A percentile compares a stretch with the other conserved stretches of the same genome.
phyloP scores from a whole-genome alignment of 75 land plant species.

The Pinus albicaulis region DNA sequence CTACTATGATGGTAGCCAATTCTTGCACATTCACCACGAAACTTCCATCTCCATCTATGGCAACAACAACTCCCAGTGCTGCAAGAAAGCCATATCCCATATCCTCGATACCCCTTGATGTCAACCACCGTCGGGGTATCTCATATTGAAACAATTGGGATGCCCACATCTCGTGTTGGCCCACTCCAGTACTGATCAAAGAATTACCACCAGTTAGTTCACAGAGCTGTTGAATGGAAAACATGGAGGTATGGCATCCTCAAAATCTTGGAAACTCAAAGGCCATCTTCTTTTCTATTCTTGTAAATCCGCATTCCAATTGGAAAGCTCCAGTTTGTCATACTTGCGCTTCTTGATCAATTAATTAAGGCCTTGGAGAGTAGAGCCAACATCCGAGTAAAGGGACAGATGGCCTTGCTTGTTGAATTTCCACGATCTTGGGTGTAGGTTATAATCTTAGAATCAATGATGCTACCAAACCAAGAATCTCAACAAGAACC shows the following conservation, averaged over 20 bases:
- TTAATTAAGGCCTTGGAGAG: constrained; percentile 58
- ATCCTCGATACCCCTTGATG: constrained; percentile 86
- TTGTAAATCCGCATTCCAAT: constrained; percentile 69
- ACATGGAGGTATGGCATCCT: constrained; percentile 76
- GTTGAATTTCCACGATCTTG: no score
- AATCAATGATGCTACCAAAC: no score
- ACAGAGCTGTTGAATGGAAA: constrained; percentile 74
- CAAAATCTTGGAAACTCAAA: constrained; percentile 57
- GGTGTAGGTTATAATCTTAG: no score
- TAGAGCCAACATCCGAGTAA: constrained; percentile 71
- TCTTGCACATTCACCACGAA: constrained; percentile 93
- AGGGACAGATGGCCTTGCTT: constrained; percentile 85
- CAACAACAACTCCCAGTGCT: constrained; percentile 83
- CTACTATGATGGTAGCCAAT: constrained; percentile 70
- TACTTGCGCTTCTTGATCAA: constrained; percentile 28
- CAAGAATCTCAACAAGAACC: no score
- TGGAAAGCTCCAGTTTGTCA: constrained; percentile 35
- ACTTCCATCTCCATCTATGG: constrained; percentile 94
- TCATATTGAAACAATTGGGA: constrained; percentile 83
- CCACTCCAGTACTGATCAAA: constrained; percentile 83
- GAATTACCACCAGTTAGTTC: constrained; percentile 77
- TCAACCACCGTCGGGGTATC: constrained; percentile 77
- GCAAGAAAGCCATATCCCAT: constrained; percentile 97
- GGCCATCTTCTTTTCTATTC: constrained; percentile 72
- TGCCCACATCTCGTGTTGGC: constrained; percentile 98